Conservation (phyloP, 306 rosid species). For the Prunus mume region DNA sequence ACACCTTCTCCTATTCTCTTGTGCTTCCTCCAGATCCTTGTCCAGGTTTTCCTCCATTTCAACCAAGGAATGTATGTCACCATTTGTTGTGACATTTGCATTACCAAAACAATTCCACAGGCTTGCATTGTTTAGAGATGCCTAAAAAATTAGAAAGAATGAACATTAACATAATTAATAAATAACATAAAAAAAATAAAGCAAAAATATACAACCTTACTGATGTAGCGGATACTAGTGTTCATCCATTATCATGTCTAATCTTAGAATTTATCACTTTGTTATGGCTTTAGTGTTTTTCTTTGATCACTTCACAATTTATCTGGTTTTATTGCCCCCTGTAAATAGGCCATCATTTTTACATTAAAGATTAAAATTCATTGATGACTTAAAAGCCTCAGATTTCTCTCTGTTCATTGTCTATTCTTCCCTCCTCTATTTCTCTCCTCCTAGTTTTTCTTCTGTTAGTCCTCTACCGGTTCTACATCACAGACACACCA, state of each 20-base stretch:
- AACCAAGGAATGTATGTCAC: slow-evolving; percentile 47
- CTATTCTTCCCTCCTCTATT: not conserved
- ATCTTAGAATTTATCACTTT: not conserved
- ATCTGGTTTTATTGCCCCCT: not conserved
- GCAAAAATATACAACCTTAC: not conserved
- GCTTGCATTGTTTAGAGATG: slow-evolving; percentile 33
- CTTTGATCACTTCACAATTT: not conserved
- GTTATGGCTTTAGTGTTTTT: not conserved
- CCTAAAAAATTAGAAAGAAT: slow-evolving; percentile 35
- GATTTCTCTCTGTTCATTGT: not conserved
- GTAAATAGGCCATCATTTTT: not conserved
- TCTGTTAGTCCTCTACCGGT: not conserved
- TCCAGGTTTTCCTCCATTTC: slow-evolving; percentile 79
- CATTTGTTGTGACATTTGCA: slow-evolving; percentile 39
- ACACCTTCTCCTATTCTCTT: slow-evolving; percentile 67
- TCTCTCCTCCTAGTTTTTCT: not conserved
- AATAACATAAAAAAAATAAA: not conserved
- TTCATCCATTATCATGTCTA: not conserved
- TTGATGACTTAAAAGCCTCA: not conserved
- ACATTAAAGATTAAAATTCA: not conserved
- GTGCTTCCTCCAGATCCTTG: slow-evolving; percentile 92
- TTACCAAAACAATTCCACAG: slow-evolving; percentile 43
- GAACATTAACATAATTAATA: not conserved
- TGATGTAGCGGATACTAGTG: not conserved
- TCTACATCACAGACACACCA: not conserved